These are phyloP conservation scores for Pseudoscleropodium purum DNA, from an alignment of 225 moss, liverwort and hornwort genomes.

Conservation along the genomic window DNA sequence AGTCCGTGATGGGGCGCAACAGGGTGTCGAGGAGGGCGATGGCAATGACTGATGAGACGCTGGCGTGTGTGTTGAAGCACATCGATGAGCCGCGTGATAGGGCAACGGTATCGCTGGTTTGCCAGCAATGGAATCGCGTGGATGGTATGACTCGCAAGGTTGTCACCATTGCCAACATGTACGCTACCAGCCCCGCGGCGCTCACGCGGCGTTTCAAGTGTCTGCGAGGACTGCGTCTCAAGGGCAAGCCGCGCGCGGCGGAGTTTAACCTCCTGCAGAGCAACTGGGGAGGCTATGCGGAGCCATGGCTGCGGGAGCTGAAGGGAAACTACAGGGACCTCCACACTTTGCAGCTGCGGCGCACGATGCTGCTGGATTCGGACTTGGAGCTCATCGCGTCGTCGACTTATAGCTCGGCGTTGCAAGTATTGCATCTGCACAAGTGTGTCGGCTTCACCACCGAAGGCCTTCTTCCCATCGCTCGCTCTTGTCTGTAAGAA, in stretches of 20 bases:
- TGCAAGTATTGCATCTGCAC: slow-evolving; percentile 35
- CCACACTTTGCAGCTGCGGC: slow-evolving; percentile 34
- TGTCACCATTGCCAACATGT: slow-evolving; percentile 64
- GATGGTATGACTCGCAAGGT: slow-evolving; percentile 71
- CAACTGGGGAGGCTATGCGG: slow-evolving; percentile 39
- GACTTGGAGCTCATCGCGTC: slow-evolving; percentile 20
- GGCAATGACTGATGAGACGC: slow-evolving; percentile 50
- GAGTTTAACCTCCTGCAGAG: slow-evolving; percentile 24
- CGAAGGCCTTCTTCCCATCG: slow-evolving; percentile 23
- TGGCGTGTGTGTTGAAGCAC: slow-evolving; percentile 54
- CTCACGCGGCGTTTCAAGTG: slow-evolving; percentile 55
- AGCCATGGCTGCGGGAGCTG: slow-evolving; percentile 36
- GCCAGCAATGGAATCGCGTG: slow-evolving; percentile 73
- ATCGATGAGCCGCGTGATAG: slow-evolving; percentile 57
- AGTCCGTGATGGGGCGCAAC: neutral
- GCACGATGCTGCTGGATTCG: slow-evolving; percentile 12
- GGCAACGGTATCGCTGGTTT: slow-evolving; percentile 68
- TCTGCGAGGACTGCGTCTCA: slow-evolving; percentile 27
- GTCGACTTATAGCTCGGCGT: slow-evolving; percentile 7
- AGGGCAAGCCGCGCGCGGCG: slow-evolving; percentile 39
- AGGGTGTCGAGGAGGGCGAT: neutral
- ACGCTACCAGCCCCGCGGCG: slow-evolving; percentile 37
- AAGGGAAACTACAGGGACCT: slow-evolving; percentile 9
- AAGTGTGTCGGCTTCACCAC: slow-evolving; percentile 47
- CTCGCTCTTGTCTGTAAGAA: slow-evolving; percentile 35